Percentiles rank a stretch among this genome's conserved stretches.
phyloP scores from a whole-genome alignment of 257 asterid genomes.

The Nicotiana otophora region DNA sequence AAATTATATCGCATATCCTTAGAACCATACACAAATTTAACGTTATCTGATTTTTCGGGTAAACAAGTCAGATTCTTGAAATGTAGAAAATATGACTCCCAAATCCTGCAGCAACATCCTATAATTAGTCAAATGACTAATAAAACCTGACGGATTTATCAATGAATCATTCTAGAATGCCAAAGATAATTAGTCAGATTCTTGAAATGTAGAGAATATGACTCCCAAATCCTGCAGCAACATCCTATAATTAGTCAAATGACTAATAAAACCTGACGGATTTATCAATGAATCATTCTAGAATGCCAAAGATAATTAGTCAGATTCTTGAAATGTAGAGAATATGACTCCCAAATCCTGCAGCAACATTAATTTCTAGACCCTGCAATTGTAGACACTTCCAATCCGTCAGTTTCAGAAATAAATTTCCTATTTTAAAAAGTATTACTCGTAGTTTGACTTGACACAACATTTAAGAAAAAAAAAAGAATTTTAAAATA shows the following conservation, averaged over 20 bases:
- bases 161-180: too few relatives aligned
- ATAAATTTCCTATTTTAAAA: background rate
- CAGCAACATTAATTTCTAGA: background rate
- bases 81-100: too few relatives aligned
- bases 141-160: too few relatives aligned
- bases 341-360: background rate
- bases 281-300: background rate
- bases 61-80: too few relatives aligned
- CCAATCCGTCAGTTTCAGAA: background rate
- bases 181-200: background rate
- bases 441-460: too few relatives aligned
- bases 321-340: background rate
- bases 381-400: background rate
- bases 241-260: background rate
- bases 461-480: too few relatives aligned
- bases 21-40: too few relatives aligned
- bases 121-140: too few relatives aligned
- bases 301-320: background rate
- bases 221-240: background rate
- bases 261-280: background rate
- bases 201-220: background rate
- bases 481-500: too few relatives aligned
- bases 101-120: too few relatives aligned
- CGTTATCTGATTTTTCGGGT: too few relatives aligned
- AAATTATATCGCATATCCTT: too few relatives aligned